A percentile compares a stretch with the other conserved stretches of the same genome.
Evolutionary conservation across 2,329 filamentous ascomycete genomes (phyloP).

Genomic region (Ceratocystis papillata): DNA sequence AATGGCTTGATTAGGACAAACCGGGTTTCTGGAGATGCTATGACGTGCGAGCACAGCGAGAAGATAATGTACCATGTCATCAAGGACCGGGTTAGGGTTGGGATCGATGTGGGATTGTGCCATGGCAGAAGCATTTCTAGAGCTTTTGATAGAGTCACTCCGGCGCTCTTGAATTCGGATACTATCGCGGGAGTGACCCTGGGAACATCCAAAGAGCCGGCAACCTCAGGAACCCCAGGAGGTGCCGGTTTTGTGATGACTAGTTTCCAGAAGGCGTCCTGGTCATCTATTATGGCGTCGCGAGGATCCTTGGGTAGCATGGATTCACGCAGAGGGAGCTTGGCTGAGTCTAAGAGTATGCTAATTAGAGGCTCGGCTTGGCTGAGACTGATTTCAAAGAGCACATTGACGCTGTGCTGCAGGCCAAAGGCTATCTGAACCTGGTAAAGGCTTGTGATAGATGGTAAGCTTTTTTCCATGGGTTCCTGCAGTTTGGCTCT

Average conservation of each 20-base stretch:
- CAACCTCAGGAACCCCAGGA: constrained; percentile 5
- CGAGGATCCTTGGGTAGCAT: background rate
- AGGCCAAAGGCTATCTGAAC: constrained; percentile 15
- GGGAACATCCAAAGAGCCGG: constrained; percentile 12
- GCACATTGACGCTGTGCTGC: background rate
- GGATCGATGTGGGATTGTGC: constrained; percentile 3
- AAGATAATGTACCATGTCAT: constrained; percentile 23
- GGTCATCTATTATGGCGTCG: constrained; percentile 17
- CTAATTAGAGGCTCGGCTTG: constrained; percentile 11
- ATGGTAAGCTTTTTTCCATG: constrained; percentile 6
- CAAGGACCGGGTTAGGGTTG: constrained; percentile 12
- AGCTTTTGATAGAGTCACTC: constrained; percentile 13
- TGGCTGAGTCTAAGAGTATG: background rate
- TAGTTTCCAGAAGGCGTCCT: constrained; percentile 22
- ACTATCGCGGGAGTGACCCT: background rate
- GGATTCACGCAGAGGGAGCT: background rate
- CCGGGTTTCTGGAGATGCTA: background rate
- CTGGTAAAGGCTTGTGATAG: constrained; percentile 19
- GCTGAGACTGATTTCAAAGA: constrained; percentile 21
- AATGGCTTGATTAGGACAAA: constrained; percentile 20
- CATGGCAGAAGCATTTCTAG: constrained; percentile 17
- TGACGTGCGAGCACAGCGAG: constrained; percentile 6
- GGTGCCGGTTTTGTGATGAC: constrained; percentile 15
- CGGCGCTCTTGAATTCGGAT: background rate
- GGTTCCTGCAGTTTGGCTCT: constrained; percentile 15